Conservation (phyloP, 1,284 basidiomycete genomes). For the Boletus smithii region DNA sequence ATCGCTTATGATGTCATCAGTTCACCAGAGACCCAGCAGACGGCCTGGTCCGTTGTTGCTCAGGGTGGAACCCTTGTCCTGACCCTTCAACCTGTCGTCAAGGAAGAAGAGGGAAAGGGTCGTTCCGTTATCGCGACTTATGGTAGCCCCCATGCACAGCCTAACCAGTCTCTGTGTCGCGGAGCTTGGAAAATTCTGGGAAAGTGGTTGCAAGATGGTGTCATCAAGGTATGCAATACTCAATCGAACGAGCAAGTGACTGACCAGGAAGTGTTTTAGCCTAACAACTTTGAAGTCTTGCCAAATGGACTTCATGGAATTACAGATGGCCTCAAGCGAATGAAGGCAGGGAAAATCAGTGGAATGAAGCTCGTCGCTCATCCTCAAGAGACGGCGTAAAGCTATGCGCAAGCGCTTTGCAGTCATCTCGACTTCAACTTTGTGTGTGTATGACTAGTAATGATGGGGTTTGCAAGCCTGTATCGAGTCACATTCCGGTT, state of each 20-base stretch:
- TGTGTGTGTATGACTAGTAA: constrained; percentile 19
- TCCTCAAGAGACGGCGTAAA: constrained; percentile 43
- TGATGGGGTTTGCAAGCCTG: background rate
- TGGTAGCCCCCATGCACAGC: constrained; percentile 24
- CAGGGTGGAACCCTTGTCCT: constrained; percentile 27
- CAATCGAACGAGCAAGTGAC: background rate
- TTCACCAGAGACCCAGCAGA: constrained; percentile 29
- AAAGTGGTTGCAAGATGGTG: constrained; percentile 35
- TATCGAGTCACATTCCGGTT: too few relatives aligned
- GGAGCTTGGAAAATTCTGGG: constrained; percentile 30
- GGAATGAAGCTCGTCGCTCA: constrained; percentile 49
- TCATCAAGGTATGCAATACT: constrained; percentile 34
- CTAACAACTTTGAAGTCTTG: constrained; percentile 43
- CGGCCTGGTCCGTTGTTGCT: constrained; percentile 28
- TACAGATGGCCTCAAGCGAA: constrained; percentile 38
- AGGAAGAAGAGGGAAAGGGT: constrained; percentile 22
- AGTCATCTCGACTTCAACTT: background rate
- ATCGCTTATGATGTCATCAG: constrained; percentile 42
- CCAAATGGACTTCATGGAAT: constrained; percentile 47
- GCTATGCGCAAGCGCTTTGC: background rate
- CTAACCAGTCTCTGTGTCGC: constrained; percentile 26
- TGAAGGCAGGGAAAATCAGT: constrained; percentile 43
- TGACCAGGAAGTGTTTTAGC: constrained; percentile 21
- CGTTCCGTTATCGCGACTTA: constrained; percentile 28
- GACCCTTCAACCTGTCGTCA: constrained; percentile 23